Percentiles rank a stretch among this genome's conserved stretches.
Conservation (phyloP, 2,329 filamentous ascomycete species). For the Aspergillus flavus region DNA sequence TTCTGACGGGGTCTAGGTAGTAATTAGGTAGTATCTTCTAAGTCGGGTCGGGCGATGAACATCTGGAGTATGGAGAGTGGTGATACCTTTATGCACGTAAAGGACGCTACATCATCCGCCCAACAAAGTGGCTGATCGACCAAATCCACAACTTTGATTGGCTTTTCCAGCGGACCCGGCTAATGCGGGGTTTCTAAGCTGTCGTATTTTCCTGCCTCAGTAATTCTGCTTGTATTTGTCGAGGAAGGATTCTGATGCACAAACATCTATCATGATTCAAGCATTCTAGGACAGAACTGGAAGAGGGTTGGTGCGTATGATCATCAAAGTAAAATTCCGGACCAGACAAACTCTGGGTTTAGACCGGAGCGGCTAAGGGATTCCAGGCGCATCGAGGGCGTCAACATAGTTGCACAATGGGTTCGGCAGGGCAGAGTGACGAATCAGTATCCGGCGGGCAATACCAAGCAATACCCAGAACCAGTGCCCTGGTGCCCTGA, state of each 20-base stretch:
- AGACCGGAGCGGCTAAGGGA: neutral
- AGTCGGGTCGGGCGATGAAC: neutral
- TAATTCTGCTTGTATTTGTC: neutral
- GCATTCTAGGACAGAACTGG: neutral
- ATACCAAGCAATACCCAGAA: slow-evolving; percentile 18
- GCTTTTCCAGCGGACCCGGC: neutral
- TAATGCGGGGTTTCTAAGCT: neutral
- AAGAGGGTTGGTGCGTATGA: neutral
- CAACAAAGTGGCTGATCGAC: slow-evolving; percentile 16
- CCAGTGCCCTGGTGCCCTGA: slow-evolving; percentile 9
- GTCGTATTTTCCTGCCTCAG: neutral
- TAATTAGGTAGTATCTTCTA: neutral
- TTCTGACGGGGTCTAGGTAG: neutral
- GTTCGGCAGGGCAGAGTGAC: slow-evolving; percentile 1
- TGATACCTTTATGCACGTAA: neutral
- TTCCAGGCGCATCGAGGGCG: neutral
- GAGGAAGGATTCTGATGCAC: neutral
- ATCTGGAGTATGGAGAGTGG: neutral
- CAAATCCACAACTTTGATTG: neutral
- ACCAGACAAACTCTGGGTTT: neutral
- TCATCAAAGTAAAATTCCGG: neutral
- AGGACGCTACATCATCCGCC: neutral
- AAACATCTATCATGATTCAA: neutral
- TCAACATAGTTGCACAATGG: neutral
- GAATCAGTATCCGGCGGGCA: neutral